phyloP scores from a whole-genome alignment of 148 eudicot genomes.

The Heliosperma pusillum region DNA sequence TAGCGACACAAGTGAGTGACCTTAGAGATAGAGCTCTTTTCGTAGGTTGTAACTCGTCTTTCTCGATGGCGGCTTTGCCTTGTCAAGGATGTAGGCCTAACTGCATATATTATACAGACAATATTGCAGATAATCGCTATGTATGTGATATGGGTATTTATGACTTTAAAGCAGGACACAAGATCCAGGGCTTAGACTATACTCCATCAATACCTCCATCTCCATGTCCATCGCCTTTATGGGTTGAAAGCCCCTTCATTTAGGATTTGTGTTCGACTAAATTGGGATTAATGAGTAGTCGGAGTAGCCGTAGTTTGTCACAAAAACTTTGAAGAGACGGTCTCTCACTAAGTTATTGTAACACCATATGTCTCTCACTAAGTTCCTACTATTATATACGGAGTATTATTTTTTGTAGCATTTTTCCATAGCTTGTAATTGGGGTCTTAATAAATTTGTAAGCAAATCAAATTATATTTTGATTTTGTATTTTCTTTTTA shows the following conservation, averaged over 20 bases:
- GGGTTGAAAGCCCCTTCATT: background rate
- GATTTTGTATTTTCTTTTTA: too few relatives aligned
- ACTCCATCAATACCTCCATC: background rate
- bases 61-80: conserved; percentile 12
- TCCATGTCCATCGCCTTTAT: background rate
- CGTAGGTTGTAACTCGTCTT: conserved; percentile 14
- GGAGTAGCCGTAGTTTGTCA: too few relatives aligned
- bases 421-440: too few relatives aligned
- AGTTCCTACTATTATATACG: too few relatives aligned
- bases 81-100: background rate
- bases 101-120: conserved; percentile 19
- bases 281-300: too few relatives aligned
- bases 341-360: too few relatives aligned
- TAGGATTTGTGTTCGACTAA: too few relatives aligned
- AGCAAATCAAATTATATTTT: too few relatives aligned
- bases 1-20: background rate
- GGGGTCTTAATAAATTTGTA: too few relatives aligned
- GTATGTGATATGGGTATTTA: conserved; percentile 5
- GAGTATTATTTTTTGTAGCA: too few relatives aligned
- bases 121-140: background rate
- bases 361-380: too few relatives aligned
- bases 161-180: background rate
- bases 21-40: conserved; percentile 5
- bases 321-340: too few relatives aligned
- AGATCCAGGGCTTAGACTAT: background rate